Conservation (phyloP, 2,329 filamentous ascomycete species). For the Ophiostoma piceae region DNA sequence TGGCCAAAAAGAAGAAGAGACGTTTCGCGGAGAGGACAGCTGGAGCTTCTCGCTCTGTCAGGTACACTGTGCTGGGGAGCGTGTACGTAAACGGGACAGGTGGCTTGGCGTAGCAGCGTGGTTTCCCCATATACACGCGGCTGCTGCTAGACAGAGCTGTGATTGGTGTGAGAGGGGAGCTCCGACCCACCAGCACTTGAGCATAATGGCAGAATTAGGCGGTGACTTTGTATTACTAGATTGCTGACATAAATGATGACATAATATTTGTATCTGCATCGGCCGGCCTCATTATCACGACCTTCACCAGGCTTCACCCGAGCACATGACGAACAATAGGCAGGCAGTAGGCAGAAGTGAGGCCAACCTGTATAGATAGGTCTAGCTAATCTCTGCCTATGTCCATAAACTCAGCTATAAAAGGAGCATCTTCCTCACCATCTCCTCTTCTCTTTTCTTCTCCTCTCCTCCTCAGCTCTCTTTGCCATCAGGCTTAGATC, state of each 20-base stretch:
- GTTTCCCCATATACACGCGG: slow-evolving; percentile 21
- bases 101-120: slow-evolving; percentile 15
- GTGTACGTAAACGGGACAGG: slow-evolving; percentile 11
- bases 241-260: neutral
- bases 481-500: slow-evolving; percentile 71
- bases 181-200: slow-evolving; percentile 12
- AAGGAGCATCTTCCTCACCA: neutral
- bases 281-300: neutral
- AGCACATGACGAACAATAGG: neutral
- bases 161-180: slow-evolving; percentile 15
- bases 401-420: neutral
- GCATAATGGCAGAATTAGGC: slow-evolving; percentile 21
- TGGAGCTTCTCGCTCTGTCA: slow-evolving; percentile 25
- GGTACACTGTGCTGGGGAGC: slow-evolving; percentile 4
- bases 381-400: too few relatives aligned
- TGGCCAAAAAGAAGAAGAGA: slow-evolving; percentile 16
- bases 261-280: neutral
- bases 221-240: slow-evolving; percentile 2
- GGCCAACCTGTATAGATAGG: too few relatives aligned
- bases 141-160: slow-evolving; percentile 11
- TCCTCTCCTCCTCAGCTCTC: slow-evolving; percentile 37
- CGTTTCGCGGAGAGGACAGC: slow-evolving; percentile 26
- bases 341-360: neutral
- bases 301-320: neutral
- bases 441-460: neutral